Percentiles rank a stretch among this genome's conserved stretches.
phyloP scores from a whole-genome alignment of 148 eudicot genomes.

The Tetragonia tetragonoides region DNA sequence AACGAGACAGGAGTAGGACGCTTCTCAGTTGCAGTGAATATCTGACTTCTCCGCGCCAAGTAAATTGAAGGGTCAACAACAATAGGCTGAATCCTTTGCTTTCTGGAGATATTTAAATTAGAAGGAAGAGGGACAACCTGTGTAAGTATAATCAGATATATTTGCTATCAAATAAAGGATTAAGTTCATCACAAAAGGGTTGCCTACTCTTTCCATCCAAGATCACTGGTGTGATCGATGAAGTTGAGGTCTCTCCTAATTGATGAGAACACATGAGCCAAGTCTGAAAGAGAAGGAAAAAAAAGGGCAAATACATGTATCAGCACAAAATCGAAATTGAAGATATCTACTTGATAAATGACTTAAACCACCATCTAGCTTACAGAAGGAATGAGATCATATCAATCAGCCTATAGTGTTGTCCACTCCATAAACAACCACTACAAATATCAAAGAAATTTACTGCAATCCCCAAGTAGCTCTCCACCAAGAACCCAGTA shows the following conservation, averaged over 20 bases:
- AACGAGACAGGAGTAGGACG: constrained; percentile 80
- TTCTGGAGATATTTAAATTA: constrained; percentile 37
- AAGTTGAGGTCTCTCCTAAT: constrained; percentile 77
- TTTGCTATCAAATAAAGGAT: not conserved
- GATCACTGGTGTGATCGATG: constrained; percentile 90
- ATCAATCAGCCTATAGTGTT: not conserved
- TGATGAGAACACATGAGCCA: constrained; percentile 76
- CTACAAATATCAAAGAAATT: not conserved
- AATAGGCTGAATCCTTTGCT: constrained; percentile 66
- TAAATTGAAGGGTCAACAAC: constrained; percentile 91
- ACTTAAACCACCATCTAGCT: not conserved
- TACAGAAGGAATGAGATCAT: not conserved
- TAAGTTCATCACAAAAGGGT: constrained; percentile 21
- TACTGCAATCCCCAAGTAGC: not conserved
- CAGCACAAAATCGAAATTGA: constrained; percentile 8
- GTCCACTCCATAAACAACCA: not conserved
- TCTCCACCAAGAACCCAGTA: not conserved
- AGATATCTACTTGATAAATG: not conserved
- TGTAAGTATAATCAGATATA: not conserved
- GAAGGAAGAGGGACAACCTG: not conserved
- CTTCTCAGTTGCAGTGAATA: constrained; percentile 76
- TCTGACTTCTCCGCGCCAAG: constrained; percentile 75
- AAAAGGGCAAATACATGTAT: constrained; percentile 15
- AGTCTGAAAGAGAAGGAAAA: constrained; percentile 48
- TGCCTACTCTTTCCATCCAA: constrained; percentile 95